Percentiles rank a stretch among this genome's conserved stretches.
Evolutionary conservation across 352 stramenopile genomes (phyloP).

Genomic region (Phytopythium delawarense): DNA sequence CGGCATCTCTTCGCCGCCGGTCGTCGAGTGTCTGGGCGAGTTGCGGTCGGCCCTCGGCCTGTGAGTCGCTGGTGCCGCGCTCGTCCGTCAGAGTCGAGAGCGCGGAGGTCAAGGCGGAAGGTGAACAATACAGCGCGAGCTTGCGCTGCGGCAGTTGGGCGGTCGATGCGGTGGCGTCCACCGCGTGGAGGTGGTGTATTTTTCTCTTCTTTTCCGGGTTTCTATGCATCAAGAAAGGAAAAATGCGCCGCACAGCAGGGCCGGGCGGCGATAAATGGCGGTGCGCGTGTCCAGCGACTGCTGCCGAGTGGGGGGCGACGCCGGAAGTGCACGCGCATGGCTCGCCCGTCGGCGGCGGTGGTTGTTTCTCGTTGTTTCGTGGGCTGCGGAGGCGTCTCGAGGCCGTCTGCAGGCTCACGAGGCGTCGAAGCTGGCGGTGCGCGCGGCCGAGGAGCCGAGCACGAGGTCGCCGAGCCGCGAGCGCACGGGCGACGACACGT

Average conservation of each 20-base stretch:
- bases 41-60: constrained; percentile 31
- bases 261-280: neutral
- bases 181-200: constrained; percentile 1
- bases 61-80: neutral
- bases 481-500: constrained; percentile 61
- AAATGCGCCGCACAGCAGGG: constrained; percentile 1
- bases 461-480: constrained; percentile 58
- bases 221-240: constrained; percentile 9
- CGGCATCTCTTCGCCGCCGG: constrained; percentile 29
- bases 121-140: neutral
- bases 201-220: constrained; percentile 6
- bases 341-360: neutral
- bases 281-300: neutral
- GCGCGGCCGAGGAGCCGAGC: constrained; percentile 48
- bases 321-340: neutral
- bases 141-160: neutral
- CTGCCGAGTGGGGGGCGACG: neutral
- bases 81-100: too few species aligned
- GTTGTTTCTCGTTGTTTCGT: neutral
- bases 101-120: too few species aligned
- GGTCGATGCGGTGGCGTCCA: neutral
- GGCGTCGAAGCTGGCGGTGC: constrained; percentile 49
- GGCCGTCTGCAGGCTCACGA: constrained; percentile 17
- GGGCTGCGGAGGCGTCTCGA: neutral
- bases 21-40: constrained; percentile 57